These are phyloP conservation scores for Diaporthe amygdali DNA, from an alignment of 2,329 filamentous ascomycete genomes.

Conservation along the genomic window DNA sequence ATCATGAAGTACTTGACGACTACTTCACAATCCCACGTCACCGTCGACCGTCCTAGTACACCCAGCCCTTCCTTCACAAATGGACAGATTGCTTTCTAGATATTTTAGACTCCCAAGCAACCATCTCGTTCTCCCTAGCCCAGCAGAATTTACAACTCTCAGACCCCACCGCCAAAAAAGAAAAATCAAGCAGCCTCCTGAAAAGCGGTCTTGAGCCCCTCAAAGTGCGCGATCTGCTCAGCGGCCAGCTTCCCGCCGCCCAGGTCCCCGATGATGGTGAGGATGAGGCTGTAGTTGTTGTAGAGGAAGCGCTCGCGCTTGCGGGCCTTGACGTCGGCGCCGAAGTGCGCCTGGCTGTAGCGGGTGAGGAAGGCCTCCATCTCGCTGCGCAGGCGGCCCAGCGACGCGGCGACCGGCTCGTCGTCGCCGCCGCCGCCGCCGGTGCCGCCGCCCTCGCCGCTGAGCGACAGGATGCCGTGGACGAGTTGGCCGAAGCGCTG, in stretches of 20 bases:
- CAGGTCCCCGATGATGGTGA: slow-evolving; percentile 86
- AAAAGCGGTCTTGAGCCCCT: slow-evolving; percentile 65
- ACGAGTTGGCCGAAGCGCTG: slow-evolving; percentile 95
- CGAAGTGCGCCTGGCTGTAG: slow-evolving; percentile 72
- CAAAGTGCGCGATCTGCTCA: slow-evolving; percentile 80
- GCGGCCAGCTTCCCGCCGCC: slow-evolving; percentile 70
- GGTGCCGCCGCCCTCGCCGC: slow-evolving; percentile 89
- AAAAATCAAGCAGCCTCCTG: slow-evolving; percentile 48
- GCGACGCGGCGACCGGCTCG: slow-evolving; percentile 84
- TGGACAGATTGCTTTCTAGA: not conserved
- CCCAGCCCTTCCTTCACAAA: not conserved
- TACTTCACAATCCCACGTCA: not conserved
- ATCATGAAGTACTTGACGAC: not conserved
- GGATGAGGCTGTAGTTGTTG: slow-evolving; percentile 95
- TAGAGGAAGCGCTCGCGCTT: slow-evolving; percentile 88
- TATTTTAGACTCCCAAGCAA: not conserved
- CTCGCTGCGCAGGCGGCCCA: slow-evolving; percentile 78
- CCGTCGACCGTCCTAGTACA: not conserved
- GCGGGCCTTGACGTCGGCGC: slow-evolving; percentile 65
- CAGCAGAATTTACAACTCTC: not conserved
- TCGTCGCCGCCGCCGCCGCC: slow-evolving; percentile 77
- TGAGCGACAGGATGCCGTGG: slow-evolving; percentile 82
- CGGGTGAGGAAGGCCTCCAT: slow-evolving; percentile 83
- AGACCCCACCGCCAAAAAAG: not conserved
- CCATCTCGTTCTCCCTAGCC: not conserved